These are phyloP conservation scores for Ananas comosus DNA, from an alignment of 176 grass and related monocot genomes.

Conservation along the genomic window DNA sequence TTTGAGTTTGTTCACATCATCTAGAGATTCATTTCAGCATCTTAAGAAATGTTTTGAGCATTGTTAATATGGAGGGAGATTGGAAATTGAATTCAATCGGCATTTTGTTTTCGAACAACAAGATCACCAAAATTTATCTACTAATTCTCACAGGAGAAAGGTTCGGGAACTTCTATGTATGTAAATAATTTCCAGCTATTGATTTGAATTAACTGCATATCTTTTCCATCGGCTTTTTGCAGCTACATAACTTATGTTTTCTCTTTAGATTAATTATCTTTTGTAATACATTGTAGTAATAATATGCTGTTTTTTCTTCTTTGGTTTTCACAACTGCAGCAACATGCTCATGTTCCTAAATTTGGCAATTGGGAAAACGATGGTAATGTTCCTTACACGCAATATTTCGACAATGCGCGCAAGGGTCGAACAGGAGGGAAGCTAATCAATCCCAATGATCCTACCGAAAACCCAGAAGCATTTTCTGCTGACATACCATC, in stretches of 20 bases:
- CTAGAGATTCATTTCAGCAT: no score
- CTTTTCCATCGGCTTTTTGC: background rate
- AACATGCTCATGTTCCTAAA: constrained; percentile 59
- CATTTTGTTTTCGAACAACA: no score
- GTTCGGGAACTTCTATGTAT: background rate
- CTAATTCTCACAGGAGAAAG: background rate
- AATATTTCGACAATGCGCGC: constrained; percentile 55
- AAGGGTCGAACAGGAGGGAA: constrained; percentile 54
- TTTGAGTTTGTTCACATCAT: no score
- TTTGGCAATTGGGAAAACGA: constrained; percentile 68
- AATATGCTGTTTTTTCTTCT: constrained; percentile 11
- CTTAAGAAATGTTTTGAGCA: no score
- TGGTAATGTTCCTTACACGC: constrained; percentile 48
- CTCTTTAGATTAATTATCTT: no score
- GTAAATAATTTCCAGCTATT: background rate
- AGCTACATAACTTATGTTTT: background rate
- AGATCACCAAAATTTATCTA: background rate
- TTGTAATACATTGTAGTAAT: background rate
- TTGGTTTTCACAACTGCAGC: background rate
- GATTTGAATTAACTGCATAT: background rate
- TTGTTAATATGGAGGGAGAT: no score
- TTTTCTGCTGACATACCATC: constrained; percentile 18
- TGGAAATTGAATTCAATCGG: no score
- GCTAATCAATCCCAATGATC: constrained; percentile 33
- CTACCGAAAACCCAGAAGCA: constrained; percentile 25